Percentiles rank a stretch among this genome's conserved stretches.
Conservation (phyloP, 768 basidiomycete genomes). For the Mycena maculata region DNA sequence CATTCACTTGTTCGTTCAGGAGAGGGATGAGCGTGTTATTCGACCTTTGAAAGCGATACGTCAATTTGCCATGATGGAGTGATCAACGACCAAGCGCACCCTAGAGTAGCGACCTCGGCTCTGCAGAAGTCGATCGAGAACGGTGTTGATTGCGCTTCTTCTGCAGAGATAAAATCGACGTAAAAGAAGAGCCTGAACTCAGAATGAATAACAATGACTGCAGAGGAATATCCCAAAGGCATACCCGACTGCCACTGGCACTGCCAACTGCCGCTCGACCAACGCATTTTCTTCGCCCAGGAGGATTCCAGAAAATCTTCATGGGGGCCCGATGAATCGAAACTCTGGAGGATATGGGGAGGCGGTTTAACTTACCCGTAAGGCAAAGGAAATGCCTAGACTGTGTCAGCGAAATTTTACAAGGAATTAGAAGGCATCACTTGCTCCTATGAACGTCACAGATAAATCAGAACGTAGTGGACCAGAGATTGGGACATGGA, state of each 20-base stretch:
- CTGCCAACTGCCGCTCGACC: neutral
- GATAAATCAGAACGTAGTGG: neutral
- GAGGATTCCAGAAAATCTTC: conserved; percentile 2
- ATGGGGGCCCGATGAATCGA: no score
- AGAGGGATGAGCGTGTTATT: conserved; percentile 5
- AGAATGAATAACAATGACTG: neutral
- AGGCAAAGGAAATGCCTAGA: conserved; percentile 9
- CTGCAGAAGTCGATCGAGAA: conserved; percentile 2
- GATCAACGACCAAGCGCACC: neutral
- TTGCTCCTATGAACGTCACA: neutral
- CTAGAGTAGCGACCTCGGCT: neutral
- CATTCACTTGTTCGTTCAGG: neutral
- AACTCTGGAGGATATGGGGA: no score
- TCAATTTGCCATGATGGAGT: no score
- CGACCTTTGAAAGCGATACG: neutral
- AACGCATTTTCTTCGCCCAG: neutral
- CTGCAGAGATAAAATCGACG: neutral
- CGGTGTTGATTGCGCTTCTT: neutral
- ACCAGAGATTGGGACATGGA: no score
- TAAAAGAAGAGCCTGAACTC: neutral
- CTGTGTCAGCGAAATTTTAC: neutral
- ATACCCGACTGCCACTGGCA: neutral
- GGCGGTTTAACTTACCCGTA: no score
- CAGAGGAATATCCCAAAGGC: neutral
- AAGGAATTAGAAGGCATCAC: neutral